A percentile compares a stretch with the other conserved stretches of the same genome.
Conservation (phyloP, 2,329 filamentous ascomycete species). For the Myriosclerotinia scirpicola region DNA sequence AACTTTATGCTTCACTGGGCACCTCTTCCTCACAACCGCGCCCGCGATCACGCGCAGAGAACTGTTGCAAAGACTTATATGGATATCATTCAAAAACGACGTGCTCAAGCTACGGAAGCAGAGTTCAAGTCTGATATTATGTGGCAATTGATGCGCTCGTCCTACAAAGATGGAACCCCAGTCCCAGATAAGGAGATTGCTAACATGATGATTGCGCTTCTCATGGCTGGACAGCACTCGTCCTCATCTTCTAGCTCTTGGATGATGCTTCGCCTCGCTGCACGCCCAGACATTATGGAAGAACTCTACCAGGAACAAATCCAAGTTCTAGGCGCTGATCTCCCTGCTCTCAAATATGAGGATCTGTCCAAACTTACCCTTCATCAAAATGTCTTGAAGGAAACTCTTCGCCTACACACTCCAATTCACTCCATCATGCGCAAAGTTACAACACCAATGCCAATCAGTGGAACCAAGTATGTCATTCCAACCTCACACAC, state of each 20-base stretch:
- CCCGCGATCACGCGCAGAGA: constrained; percentile 74
- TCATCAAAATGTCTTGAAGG: constrained; percentile 82
- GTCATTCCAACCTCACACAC: constrained; percentile 78
- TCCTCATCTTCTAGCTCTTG: constrained; percentile 81
- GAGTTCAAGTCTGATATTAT: constrained; percentile 73
- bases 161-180: constrained; percentile 77
- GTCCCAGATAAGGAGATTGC: constrained; percentile 85
- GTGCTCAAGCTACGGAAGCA: constrained; percentile 50
- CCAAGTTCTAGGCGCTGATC: constrained; percentile 67
- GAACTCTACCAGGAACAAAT: constrained; percentile 84
- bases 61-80: constrained; percentile 82
- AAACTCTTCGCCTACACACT: constrained; percentile 86
- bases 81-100: constrained; percentile 74
- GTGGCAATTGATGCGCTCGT: constrained; percentile 82
- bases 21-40: constrained; percentile 83
- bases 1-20: constrained; percentile 91
- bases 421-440: constrained; percentile 96
- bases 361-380: constrained; percentile 76
- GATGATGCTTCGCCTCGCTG: constrained; percentile 80
- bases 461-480: constrained; percentile 77
- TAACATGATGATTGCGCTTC: constrained; percentile 90
- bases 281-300: constrained; percentile 73
- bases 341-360: constrained; percentile 75
- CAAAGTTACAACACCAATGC: constrained; percentile 85
- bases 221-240: constrained; percentile 91